Conservation (phyloP, 208 protist species). For the Acanthamoeba divionensis region DNA sequence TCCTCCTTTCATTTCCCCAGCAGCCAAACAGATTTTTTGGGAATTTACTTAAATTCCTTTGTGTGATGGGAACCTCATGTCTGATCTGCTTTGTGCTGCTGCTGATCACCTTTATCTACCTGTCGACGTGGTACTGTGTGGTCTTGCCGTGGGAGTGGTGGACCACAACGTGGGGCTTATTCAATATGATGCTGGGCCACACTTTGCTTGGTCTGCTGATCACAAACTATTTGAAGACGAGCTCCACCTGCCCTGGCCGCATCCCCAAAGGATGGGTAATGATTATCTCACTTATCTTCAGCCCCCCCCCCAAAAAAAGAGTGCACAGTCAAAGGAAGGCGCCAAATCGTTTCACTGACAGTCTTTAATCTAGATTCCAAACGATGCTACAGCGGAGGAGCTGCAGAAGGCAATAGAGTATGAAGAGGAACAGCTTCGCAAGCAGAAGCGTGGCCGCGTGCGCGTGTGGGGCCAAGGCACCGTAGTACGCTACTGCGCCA, state of each 20-base stretch:
- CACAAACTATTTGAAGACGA: not conserved
- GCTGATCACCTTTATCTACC: not conserved
- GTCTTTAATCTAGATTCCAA: not conserved
- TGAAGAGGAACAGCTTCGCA: too few species aligned
- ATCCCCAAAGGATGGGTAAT: not conserved
- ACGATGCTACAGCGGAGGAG: not conserved
- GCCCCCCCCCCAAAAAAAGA: not conserved
- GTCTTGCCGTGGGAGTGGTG: not conserved
- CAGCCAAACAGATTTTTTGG: too few species aligned
- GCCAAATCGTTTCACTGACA: not conserved
- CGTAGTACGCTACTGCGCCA: constrained; percentile 17
- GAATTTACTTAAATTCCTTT: too few species aligned
- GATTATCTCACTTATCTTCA: too few species aligned
- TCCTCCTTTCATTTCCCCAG: too few species aligned
- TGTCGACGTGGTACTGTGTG: not conserved
- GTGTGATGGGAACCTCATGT: too few species aligned
- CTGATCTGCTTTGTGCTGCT: too few species aligned
- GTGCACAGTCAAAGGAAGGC: not conserved
- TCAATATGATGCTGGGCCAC: not conserved
- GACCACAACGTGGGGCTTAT: not conserved
- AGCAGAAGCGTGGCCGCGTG: too few species aligned
- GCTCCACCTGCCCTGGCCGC: not conserved
- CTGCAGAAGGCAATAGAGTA: too few species aligned
- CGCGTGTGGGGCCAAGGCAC: too few species aligned
- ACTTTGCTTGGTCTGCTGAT: not conserved